These are phyloP conservation scores for Fusarium nisikadoi DNA, from an alignment of 2,329 filamentous ascomycete genomes.

Conservation along the genomic window DNA sequence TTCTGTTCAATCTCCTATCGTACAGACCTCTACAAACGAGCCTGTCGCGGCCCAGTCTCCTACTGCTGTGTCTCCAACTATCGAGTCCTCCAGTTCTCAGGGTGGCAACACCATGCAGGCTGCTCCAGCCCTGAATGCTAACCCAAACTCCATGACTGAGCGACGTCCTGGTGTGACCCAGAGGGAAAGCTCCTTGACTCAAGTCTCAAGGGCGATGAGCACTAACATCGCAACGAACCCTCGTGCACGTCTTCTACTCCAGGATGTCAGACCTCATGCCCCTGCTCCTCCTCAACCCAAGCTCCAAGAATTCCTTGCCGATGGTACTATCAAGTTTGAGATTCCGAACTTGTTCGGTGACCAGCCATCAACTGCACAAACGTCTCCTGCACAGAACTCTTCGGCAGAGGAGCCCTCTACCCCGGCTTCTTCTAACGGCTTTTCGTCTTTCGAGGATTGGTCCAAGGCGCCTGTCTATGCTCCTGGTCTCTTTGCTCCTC, in stretches of 20 bases:
- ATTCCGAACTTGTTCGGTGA: background rate
- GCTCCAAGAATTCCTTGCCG: background rate
- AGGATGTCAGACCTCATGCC: background rate
- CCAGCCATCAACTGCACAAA: background rate
- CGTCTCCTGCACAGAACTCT: background rate
- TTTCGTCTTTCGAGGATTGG: background rate
- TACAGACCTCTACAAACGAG: background rate
- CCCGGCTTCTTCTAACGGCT: background rate
- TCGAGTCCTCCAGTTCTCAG: background rate
- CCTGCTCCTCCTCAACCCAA: background rate
- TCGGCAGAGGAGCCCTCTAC: background rate
- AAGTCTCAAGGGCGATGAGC: background rate
- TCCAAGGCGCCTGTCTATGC: background rate
- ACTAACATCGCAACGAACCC: background rate
- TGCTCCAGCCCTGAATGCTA: background rate
- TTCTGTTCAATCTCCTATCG: background rate
- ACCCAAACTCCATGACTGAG: background rate
- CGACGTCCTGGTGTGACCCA: background rate
- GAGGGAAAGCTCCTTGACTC: background rate
- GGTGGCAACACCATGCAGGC: background rate
- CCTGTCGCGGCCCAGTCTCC: background rate
- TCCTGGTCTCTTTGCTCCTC: background rate
- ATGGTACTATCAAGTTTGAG: too few species aligned
- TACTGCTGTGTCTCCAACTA: background rate
- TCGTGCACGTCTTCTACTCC: background rate